Conservation (phyloP, 192 early-diverging fungal genomes). For the Ramicandelaber brevisporus region DNA sequence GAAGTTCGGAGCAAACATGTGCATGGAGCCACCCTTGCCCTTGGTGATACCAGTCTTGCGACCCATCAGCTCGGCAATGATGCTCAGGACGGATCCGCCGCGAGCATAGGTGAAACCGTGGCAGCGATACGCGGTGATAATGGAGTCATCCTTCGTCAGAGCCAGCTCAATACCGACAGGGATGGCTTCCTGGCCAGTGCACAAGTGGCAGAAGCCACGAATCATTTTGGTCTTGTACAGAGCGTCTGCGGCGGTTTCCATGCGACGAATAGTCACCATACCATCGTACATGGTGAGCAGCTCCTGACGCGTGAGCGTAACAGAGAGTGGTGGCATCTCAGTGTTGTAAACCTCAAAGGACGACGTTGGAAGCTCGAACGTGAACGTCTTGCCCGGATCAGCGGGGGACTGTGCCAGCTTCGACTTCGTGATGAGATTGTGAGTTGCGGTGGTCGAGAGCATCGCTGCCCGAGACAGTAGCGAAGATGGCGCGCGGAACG, state of each 20-base stretch:
- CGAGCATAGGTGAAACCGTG: slow-evolving; percentile 89
- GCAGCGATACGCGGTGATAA: slow-evolving; percentile 96
- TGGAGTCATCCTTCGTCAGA: slow-evolving; percentile 66
- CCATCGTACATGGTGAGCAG: slow-evolving; percentile 56
- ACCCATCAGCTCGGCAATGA: slow-evolving; percentile 66
- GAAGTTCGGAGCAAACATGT: slow-evolving; percentile 90
- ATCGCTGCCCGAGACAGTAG: too few relatives aligned
- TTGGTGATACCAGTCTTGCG: slow-evolving; percentile 57
- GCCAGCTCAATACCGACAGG: slow-evolving; percentile 81
- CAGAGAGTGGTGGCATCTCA: slow-evolving; percentile 30
- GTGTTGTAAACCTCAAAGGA: slow-evolving; percentile 71
- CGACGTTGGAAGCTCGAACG: slow-evolving; percentile 40
- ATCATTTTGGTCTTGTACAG: slow-evolving; percentile 94
- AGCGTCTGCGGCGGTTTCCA: slow-evolving; percentile 84
- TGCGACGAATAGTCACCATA: slow-evolving; percentile 70
- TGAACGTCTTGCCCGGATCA: too few relatives aligned
- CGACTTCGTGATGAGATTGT: too few relatives aligned
- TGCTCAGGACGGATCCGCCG: slow-evolving; percentile 31
- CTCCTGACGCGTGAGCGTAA: slow-evolving; percentile 42
- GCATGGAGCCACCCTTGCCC: slow-evolving; percentile 99
- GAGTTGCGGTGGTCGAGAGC: too few relatives aligned
- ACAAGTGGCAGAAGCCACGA: slow-evolving; percentile 96
- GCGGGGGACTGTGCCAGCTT: too few relatives aligned
- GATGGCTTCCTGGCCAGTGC: slow-evolving; percentile 88
- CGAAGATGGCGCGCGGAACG: too few relatives aligned